Evolutionary conservation across 2,329 filamentous ascomycete species (phyloP), one percentile per base, ranked within the genome.

Genomic region (Microdochium trichocladiopsis): DNA sequence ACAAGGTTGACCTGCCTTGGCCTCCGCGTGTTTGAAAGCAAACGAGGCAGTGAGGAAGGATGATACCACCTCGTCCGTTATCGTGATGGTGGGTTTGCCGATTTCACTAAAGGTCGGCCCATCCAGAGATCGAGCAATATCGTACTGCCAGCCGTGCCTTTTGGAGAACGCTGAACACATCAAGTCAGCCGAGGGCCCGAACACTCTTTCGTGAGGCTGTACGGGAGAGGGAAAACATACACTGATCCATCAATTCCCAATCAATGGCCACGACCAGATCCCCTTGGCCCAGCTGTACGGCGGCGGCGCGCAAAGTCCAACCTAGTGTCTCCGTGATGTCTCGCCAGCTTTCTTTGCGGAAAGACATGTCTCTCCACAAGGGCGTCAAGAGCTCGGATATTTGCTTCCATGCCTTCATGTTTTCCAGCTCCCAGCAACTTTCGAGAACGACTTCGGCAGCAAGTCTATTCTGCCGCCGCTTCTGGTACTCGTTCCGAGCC

Each of bases 231-330:
- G 16, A 23, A n/a, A n/a, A 72, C 79, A 64, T 68, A 84, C 82
- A 73, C 47, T 67, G 76, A 53, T 81, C 74, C 63, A 86, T 71
- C 47, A 87, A 69, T 61, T 87, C 84, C 80, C 84, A 86, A 60
- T 86, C 82, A 50, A 84, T 77, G 25, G 81, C 74, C 33, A 87
- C 67, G 9, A 86, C 72, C 25, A 84, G 68, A 50, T 80, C 77
- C 9, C 74, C 75, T 50, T 80, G 75, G 8, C 75, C 75, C 48
- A 72, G 69, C 55, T 76, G 69, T 2, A 69, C 70, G 4, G 83
- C 83, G 11, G 80, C 83, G 53, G 74, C 72, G 56, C 83, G 73
- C 53, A 86, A 65, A n/a, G 75, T 69, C 80, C 83, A 86, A 49
- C 77, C 75, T 36, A 87, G 66, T 36, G 84, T 79, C 61, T 86